Conservation (phyloP, 2,329 filamentous ascomycete species). For the Neoscytalidium dimidiatum region DNA sequence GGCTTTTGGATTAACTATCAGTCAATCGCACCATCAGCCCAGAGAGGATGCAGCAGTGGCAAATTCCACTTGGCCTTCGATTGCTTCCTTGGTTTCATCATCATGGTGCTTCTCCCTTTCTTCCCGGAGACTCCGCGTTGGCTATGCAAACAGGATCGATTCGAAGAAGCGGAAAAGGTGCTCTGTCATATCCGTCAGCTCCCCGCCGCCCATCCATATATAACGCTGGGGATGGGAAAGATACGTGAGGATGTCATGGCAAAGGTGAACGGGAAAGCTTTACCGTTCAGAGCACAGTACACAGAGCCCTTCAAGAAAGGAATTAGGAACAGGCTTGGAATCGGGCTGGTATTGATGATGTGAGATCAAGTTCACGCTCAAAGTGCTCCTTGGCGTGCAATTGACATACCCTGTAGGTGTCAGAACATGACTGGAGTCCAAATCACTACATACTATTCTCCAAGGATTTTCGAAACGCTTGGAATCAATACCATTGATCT, state of each 20-base stretch:
- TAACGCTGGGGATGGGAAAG: slow-evolving; percentile 53
- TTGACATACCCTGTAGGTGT: neutral
- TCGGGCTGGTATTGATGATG: slow-evolving; percentile 42
- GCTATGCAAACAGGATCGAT: slow-evolving; percentile 31
- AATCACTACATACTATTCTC: slow-evolving; percentile 40
- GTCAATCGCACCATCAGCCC: slow-evolving; percentile 42
- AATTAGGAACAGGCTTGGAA: slow-evolving; percentile 41
- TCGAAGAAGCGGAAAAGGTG: slow-evolving; percentile 43
- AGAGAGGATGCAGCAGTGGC: slow-evolving; percentile 58
- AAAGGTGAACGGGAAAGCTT: slow-evolving; percentile 30
- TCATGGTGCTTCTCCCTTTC: slow-evolving; percentile 38
- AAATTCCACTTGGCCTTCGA: slow-evolving; percentile 59
- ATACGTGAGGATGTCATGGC: slow-evolving; percentile 43
- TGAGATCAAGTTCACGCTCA: slow-evolving; percentile 36
- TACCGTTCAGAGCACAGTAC: slow-evolving; percentile 32
- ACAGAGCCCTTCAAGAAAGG: slow-evolving; percentile 42
- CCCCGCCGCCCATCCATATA: slow-evolving; percentile 42
- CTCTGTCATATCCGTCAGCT: slow-evolving; percentile 50
- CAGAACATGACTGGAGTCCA: slow-evolving; percentile 27
- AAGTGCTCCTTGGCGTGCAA: neutral
- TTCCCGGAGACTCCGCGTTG: slow-evolving; percentile 41
- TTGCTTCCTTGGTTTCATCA: slow-evolving; percentile 42
- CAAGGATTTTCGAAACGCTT: slow-evolving; percentile 43
- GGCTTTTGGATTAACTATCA: slow-evolving; percentile 48
- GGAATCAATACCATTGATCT: slow-evolving; percentile 47